Percentiles rank a stretch among this genome's conserved stretches.
These are phyloP conservation scores for Zymoseptoria brevis DNA, from an alignment of 2,329 filamentous ascomycete species.

Conservation along the genomic window DNA sequence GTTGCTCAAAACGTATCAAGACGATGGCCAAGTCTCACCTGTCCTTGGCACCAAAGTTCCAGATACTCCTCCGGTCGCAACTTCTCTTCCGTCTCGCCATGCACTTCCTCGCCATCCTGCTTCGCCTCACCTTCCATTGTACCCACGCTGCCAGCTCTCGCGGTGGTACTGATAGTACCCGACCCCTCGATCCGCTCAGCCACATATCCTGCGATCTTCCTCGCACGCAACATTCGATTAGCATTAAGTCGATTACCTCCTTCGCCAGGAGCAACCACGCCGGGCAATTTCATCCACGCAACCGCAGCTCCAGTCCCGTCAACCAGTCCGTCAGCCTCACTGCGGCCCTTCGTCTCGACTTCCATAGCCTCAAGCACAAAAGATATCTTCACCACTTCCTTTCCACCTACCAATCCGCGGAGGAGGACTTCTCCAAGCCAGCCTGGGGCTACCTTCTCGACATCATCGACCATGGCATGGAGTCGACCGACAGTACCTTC, in stretches of 20 bases:
- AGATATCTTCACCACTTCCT: slow-evolving; percentile 94
- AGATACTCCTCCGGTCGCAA: slow-evolving; percentile 85
- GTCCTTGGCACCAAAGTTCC: slow-evolving; percentile 88
- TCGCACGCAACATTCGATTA: slow-evolving; percentile 90
- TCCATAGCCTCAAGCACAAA: slow-evolving; percentile 65
- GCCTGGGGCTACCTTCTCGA: slow-evolving; percentile 79
- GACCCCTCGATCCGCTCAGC: slow-evolving; percentile 75
- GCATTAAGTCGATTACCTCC: slow-evolving; percentile 87
- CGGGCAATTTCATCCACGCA: slow-evolving; percentile 46
- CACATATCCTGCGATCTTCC: slow-evolving; percentile 88
- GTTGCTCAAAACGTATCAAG: too few relatives aligned
- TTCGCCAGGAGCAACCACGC: slow-evolving; percentile 57
- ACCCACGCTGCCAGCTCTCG: not conserved
- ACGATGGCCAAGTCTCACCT: slow-evolving; percentile 38
- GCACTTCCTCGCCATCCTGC: slow-evolving; percentile 18
- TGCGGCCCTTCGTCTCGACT: not conserved
- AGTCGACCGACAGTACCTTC: slow-evolving; percentile 76
- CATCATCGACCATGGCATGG: slow-evolving; percentile 66
- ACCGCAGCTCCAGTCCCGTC: not conserved
- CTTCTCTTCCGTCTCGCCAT: slow-evolving; percentile 38
- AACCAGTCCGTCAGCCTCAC: not conserved
- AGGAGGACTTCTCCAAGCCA: slow-evolving; percentile 89
- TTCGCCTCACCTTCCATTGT: slow-evolving; percentile 28
- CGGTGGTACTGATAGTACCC: slow-evolving; percentile 3
- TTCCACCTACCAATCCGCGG: slow-evolving; percentile 68